A percentile compares a stretch with the other conserved stretches of the same genome.
Conservation (phyloP, 139 green algal species). For the Zygnema cylindricum region DNA sequence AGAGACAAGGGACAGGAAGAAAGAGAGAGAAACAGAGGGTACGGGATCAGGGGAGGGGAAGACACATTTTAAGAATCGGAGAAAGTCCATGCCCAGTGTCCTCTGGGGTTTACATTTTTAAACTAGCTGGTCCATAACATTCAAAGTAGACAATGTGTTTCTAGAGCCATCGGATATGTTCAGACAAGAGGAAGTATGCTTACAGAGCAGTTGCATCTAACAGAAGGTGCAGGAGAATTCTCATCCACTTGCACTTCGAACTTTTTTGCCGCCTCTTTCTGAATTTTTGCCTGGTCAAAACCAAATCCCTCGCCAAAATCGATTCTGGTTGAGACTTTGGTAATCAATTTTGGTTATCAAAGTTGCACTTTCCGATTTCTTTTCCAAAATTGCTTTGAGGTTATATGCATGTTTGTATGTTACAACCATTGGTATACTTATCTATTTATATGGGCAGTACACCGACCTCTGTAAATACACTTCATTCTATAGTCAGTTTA, state of each 20-base stretch:
- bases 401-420: too few relatives aligned
- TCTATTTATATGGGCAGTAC: too few relatives aligned
- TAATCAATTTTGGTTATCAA: too few relatives aligned
- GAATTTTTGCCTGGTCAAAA: conserved; percentile 69
- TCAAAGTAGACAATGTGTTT: neutral
- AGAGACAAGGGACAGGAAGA: too few relatives aligned
- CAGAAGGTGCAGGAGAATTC: conserved; percentile 74
- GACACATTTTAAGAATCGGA: neutral
- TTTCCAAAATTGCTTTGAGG: too few relatives aligned
- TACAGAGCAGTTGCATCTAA: conserved; percentile 80
- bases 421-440: too few relatives aligned
- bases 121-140: neutral
- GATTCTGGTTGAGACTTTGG: neutral
- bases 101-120: neutral
- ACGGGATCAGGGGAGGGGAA: neutral
- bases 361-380: too few relatives aligned
- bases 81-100: neutral
- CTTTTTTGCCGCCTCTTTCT: conserved; percentile 71
- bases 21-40: neutral
- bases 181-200: conserved; percentile 22
- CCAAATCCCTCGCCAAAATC: neutral
- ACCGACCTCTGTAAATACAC: too few relatives aligned
- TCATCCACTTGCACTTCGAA: conserved; percentile 67
- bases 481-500: too few relatives aligned
- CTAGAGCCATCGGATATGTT: neutral